Conservation (phyloP, 495 filamentous ascomycete genomes). For the Talaromyces thailandensis region DNA sequence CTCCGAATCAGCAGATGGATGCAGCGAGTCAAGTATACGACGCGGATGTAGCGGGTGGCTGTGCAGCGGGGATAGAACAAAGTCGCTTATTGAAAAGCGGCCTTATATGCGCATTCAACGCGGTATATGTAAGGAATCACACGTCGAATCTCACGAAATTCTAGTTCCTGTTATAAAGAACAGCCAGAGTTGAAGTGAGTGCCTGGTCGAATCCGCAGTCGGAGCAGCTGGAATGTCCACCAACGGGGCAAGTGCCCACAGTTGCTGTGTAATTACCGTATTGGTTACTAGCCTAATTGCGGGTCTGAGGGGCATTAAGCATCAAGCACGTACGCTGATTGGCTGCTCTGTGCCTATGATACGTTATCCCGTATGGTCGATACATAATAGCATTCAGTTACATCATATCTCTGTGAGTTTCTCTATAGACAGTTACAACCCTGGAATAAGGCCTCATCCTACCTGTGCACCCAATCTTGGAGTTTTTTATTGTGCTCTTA, state of each 20-base stretch:
- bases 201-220: not conserved
- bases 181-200: not conserved
- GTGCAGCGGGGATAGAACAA: not conserved
- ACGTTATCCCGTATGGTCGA: not conserved
- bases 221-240: not conserved
- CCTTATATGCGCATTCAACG: not conserved
- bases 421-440: not conserved
- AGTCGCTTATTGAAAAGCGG: not conserved
- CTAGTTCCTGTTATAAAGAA: not conserved
- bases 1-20: not conserved
- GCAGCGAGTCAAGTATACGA: not conserved
- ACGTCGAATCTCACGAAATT: not conserved
- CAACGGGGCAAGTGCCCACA: constrained; percentile 1
- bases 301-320: not conserved
- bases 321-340: not conserved
- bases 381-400: not conserved
- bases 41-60: not conserved
- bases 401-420: not conserved
- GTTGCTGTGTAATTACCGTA: not conserved
- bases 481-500: not conserved
- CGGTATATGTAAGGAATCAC: not conserved
- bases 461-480: not conserved
- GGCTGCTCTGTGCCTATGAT: not conserved
- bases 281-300: not conserved
- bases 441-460: not conserved